Conservation (phyloP, 352 stramenopile genomes). For the Phytophthora hibernalis region DNA sequence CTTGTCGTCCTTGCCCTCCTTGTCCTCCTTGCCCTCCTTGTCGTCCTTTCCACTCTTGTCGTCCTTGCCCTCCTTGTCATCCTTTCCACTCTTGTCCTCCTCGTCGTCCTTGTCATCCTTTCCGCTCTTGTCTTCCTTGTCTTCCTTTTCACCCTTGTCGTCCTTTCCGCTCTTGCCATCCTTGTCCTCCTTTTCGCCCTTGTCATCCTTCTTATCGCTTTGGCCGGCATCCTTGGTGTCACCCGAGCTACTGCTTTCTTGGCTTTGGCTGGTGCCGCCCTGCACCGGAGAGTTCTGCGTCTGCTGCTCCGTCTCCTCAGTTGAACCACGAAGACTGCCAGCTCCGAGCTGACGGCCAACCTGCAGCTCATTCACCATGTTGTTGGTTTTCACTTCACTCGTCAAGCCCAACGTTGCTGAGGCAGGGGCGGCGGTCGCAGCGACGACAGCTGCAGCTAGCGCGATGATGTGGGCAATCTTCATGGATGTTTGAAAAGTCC, state of each 20-base stretch:
- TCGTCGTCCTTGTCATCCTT: not conserved
- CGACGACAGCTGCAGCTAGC: slow-evolving; percentile 24
- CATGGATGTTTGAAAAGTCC: slow-evolving; percentile 27
- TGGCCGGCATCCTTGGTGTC: not conserved
- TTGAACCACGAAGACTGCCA: slow-evolving; percentile 24
- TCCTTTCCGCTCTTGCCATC: not conserved
- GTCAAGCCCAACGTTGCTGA: slow-evolving; percentile 17
- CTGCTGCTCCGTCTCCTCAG: slow-evolving; percentile 14
- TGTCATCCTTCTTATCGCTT: slow-evolving; percentile 2
- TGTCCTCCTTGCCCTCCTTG: not conserved
- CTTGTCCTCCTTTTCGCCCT: slow-evolving; percentile 2
- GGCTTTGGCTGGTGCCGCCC: not conserved
- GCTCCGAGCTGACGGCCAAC: slow-evolving; percentile 20
- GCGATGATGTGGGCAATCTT: slow-evolving; percentile 39
- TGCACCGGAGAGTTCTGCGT: slow-evolving; percentile 9
- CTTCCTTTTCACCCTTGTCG: not conserved
- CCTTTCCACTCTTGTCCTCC: not conserved
- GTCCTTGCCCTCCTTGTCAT: slow-evolving; percentile 5
- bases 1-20: not conserved
- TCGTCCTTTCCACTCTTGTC: slow-evolving; percentile 1
- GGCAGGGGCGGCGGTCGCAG: slow-evolving; percentile 12
- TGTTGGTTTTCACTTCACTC: slow-evolving; percentile 3
- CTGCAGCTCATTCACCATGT: slow-evolving; percentile 1
- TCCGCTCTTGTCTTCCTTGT: not conserved
- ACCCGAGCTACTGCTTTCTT: slow-evolving; percentile 11